phyloP scores from a whole-genome alignment of 1,284 basidiomycete species.

The Inonotus obliquus region DNA sequence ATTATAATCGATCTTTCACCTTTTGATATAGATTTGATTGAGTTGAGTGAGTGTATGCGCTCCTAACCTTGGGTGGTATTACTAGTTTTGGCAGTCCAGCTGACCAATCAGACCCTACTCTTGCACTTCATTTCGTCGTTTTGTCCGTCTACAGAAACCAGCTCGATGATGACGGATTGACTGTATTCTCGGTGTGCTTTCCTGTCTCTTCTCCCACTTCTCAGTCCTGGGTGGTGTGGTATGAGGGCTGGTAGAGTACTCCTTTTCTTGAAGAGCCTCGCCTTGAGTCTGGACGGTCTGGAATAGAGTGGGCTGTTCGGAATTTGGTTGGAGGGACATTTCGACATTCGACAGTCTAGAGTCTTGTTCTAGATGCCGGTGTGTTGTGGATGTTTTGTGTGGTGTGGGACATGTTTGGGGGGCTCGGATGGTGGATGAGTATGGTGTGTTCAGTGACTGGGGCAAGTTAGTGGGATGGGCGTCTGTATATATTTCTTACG shows the following conservation, averaged over 20 bases:
- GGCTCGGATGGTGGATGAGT: background rate
- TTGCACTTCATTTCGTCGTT: background rate
- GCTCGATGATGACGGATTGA: conserved; percentile 70
- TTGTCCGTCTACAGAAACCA: conserved; percentile 32
- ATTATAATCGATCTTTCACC: background rate
- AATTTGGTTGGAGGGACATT: conserved; percentile 78
- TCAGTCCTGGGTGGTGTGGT: conserved; percentile 31
- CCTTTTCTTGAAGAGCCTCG: conserved; percentile 36
- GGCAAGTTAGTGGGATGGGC: too few relatives aligned
- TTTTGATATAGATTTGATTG: background rate
- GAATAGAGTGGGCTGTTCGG: conserved; percentile 54
- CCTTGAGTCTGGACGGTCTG: conserved; percentile 74
- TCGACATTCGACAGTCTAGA: too few relatives aligned
- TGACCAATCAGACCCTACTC: background rate
- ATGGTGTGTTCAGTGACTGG: background rate
- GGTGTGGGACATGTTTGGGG: background rate
- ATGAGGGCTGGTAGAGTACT: conserved; percentile 54
- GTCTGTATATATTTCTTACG: too few relatives aligned
- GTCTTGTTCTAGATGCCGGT: background rate
- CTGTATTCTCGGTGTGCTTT: conserved; percentile 30
- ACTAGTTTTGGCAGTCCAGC: background rate
- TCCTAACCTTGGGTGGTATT: background rate
- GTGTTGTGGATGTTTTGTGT: background rate
- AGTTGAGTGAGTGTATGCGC: background rate
- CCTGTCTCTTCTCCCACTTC: conserved; percentile 60